phyloP scores from a whole-genome alignment of 192 early-diverging fungal species.

The Helicostylum pulchrum region DNA sequence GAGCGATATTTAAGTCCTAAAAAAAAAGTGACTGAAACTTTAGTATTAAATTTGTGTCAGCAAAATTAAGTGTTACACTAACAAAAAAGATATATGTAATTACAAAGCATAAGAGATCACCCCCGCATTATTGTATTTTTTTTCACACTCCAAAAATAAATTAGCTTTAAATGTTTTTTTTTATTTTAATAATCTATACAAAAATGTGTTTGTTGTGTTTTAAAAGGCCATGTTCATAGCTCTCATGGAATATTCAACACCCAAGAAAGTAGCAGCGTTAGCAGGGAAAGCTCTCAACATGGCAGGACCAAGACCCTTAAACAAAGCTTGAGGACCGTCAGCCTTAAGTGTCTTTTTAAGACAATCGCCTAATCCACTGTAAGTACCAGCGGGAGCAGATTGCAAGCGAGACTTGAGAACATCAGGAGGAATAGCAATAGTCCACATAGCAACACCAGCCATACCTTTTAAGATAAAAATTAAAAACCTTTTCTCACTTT shows the following conservation, averaged over 20 bases:
- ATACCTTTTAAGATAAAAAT: slow-evolving; percentile 46
- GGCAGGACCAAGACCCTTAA: slow-evolving; percentile 87
- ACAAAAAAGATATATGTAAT: no score
- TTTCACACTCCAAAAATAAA: no score
- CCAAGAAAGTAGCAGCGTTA: slow-evolving; percentile 70
- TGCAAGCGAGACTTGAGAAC: slow-evolving; percentile 90
- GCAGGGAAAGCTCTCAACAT: slow-evolving; percentile 87
- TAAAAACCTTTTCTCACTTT: background rate
- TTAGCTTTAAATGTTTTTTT: no score
- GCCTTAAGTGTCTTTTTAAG: slow-evolving; percentile 57
- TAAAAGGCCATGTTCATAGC: slow-evolving; percentile 50
- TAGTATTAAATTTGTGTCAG: no score
- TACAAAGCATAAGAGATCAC: no score
- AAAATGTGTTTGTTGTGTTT: background rate
- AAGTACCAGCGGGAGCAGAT: slow-evolving; percentile 83
- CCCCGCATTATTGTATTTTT: no score
- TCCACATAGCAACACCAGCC: slow-evolving; percentile 98
- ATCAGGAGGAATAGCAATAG: slow-evolving; percentile 89
- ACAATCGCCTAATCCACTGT: slow-evolving; percentile 66
- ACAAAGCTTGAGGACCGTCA: slow-evolving; percentile 76
- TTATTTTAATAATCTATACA: no score
- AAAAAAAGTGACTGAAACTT: no score
- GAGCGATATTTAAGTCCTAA: background rate
- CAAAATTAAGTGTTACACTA: no score
- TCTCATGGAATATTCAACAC: slow-evolving; percentile 56